phyloP scores from a whole-genome alignment of 768 basidiomycete species.

The Tricholoma furcatifolium region DNA sequence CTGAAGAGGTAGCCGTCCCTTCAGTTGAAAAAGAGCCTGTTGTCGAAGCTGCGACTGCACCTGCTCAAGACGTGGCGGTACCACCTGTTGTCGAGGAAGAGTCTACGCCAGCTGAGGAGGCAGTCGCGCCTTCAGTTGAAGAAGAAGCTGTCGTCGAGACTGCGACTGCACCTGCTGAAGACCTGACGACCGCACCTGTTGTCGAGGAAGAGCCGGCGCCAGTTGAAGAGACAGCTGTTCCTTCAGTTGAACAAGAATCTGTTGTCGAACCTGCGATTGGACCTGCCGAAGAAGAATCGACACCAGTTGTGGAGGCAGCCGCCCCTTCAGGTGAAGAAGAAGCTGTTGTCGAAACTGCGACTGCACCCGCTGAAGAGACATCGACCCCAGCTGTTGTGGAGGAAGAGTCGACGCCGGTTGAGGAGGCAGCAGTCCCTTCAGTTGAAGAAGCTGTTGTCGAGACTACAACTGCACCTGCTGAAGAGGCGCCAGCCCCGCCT shows the following conservation, averaged over 20 bases:
- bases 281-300: not conserved
- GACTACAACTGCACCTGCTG: too few relatives aligned
- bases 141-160: not conserved
- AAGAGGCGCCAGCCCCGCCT: too few relatives aligned
- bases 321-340: not conserved
- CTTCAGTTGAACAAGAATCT: too few relatives aligned
- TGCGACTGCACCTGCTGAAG: not conserved
- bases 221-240: not conserved
- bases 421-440: constrained; percentile 7
- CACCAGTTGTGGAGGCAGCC: not conserved
- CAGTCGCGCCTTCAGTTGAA: not conserved
- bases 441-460: not conserved
- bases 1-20: too few relatives aligned
- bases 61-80: not conserved
- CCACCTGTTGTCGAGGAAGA: not conserved
- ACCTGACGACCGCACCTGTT: not conserved
- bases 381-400: not conserved
- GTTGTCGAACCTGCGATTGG: not conserved
- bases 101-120: not conserved
- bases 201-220: not conserved
- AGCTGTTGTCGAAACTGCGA: not conserved
- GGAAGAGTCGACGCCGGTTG: not conserved
- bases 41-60: not conserved
- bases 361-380: not conserved
- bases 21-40: not conserved